Conservation (phyloP, 1,284 basidiomycete species). For the Trametes hirsuta region DNA sequence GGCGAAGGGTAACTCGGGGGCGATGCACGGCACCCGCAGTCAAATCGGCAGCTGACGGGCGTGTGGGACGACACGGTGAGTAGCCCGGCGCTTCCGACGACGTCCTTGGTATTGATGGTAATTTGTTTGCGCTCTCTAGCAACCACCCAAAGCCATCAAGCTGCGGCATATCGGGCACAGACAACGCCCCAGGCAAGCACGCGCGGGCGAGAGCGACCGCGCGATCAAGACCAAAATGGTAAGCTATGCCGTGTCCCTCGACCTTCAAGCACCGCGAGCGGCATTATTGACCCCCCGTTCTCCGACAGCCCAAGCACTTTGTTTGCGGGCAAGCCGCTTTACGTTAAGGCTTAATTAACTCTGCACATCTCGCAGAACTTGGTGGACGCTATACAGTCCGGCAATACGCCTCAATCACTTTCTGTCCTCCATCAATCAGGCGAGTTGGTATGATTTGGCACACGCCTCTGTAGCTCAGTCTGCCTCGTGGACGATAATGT, state of each 20-base stretch:
- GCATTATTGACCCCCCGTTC: constrained; percentile 17
- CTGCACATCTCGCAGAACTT: too few relatives aligned
- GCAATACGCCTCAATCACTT: too few relatives aligned
- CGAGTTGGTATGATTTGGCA: too few relatives aligned
- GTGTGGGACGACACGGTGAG: constrained; percentile 73
- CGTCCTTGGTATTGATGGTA: background rate
- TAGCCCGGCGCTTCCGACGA: constrained; percentile 4
- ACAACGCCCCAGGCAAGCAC: constrained; percentile 83
- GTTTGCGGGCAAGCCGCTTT: constrained; percentile 75
- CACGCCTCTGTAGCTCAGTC: background rate
- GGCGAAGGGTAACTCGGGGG: constrained; percentile 65
- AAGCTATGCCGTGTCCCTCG: constrained; percentile 27
- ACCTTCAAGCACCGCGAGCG: too few relatives aligned
- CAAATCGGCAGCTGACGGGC: constrained; percentile 80
- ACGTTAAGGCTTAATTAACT: too few relatives aligned
- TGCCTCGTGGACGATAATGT: constrained; percentile 65
- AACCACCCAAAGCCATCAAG: constrained; percentile 79
- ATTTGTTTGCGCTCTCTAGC: constrained; percentile 45
- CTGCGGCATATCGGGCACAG: constrained; percentile 86
- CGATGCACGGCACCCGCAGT: constrained; percentile 61
- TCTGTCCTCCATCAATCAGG: too few relatives aligned
- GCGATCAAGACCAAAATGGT: constrained; percentile 83
- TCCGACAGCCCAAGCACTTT: constrained; percentile 79
- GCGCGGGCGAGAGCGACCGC: constrained; percentile 89
- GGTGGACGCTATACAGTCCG: too few relatives aligned